phyloP scores from a whole-genome alignment of 306 rosid species.

The Rosa rugosa region DNA sequence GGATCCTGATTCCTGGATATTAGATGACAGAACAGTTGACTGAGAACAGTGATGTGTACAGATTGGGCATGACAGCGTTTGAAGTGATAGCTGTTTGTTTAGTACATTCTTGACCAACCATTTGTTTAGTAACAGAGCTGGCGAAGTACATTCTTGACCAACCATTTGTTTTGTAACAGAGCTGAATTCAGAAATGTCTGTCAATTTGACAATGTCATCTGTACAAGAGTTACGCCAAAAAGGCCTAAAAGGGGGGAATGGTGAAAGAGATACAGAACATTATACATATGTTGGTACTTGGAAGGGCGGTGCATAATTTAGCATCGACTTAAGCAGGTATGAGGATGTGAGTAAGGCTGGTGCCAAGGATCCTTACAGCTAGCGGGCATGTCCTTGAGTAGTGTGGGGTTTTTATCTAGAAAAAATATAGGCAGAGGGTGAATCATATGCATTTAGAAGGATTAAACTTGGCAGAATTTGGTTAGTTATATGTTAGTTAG shows the following conservation, averaged over 20 bases:
- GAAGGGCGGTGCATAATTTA: slow-evolving; percentile 47
- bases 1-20: too few species aligned
- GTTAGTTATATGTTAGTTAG: background rate
- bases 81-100: slow-evolving; percentile 65
- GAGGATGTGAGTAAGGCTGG: slow-evolving; percentile 13
- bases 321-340: slow-evolving; percentile 40
- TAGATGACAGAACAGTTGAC: slow-evolving; percentile 11
- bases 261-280: slow-evolving; percentile 54
- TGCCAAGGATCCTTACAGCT: slow-evolving; percentile 29
- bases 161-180: slow-evolving; percentile 32
- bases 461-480: background rate
- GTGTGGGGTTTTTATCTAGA: slow-evolving; percentile 17
- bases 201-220: slow-evolving; percentile 34
- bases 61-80: background rate
- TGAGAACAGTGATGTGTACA: slow-evolving; percentile 47
- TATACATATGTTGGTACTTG: slow-evolving; percentile 30
- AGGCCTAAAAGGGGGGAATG: slow-evolving; percentile 47
- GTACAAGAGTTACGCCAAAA: slow-evolving; percentile 48
- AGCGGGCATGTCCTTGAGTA: background rate
- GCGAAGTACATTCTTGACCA: slow-evolving; percentile 60
- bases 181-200: background rate
- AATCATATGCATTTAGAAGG: background rate
- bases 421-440: background rate
- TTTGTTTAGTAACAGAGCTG: slow-evolving; percentile 42
- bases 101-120: slow-evolving; percentile 49